Conservation (phyloP, 208 protist genomes). For the Crithidia sp. region DNA sequence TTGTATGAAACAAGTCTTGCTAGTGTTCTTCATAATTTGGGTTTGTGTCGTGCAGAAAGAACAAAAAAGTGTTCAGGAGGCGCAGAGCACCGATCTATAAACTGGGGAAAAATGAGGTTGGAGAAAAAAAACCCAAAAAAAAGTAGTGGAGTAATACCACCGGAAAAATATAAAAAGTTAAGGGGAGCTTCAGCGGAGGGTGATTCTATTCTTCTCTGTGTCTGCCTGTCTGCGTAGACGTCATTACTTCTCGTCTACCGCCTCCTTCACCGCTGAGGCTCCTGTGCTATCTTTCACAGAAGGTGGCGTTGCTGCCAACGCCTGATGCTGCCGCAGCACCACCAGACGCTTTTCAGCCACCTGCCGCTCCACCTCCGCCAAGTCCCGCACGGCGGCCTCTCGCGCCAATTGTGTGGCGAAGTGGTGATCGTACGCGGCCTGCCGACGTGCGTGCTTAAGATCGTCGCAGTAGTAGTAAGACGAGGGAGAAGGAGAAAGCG, state of each 20-base stretch:
- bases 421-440: constrained; percentile 30
- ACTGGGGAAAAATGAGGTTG: too few relatives aligned
- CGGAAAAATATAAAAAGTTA: too few relatives aligned
- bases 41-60: too few relatives aligned
- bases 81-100: too few relatives aligned
- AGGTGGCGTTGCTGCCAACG: not conserved
- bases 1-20: too few relatives aligned
- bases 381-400: constrained; percentile 53
- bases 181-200: too few relatives aligned
- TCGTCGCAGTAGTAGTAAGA: constrained; percentile 15
- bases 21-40: too few relatives aligned
- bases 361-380: constrained; percentile 44
- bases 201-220: too few relatives aligned
- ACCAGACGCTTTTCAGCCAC: constrained; percentile 43
- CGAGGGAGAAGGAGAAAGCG: not conserved
- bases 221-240: too few relatives aligned
- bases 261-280: not conserved
- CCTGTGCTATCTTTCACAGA: not conserved
- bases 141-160: too few relatives aligned
- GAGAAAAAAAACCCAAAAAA: too few relatives aligned
- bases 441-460: constrained; percentile 28
- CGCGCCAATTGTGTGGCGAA: constrained; percentile 41
- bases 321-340: constrained; percentile 4
- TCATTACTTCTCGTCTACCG: constrained; percentile 13
- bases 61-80: too few relatives aligned